Evolutionary conservation across 768 basidiomycete species (phyloP).

Genomic region (Termitomyces sp.): DNA sequence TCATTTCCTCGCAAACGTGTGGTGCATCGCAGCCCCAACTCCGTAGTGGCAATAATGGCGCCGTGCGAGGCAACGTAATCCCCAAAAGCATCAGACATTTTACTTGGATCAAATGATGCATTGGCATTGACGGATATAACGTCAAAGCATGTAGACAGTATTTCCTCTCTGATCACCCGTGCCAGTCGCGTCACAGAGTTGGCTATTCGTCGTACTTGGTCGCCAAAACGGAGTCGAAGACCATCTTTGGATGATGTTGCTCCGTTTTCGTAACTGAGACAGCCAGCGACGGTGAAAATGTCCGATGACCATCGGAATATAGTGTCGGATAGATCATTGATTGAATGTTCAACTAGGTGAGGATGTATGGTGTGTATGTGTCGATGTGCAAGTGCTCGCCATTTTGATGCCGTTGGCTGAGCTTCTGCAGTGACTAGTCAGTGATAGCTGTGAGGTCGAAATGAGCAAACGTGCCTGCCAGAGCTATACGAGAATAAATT

Average conservation of each 20-base stretch:
- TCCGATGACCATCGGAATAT: slow-evolving; percentile 72
- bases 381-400: slow-evolving; percentile 70
- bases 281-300: slow-evolving; percentile 63
- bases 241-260: slow-evolving; percentile 29
- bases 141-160: slow-evolving; percentile 76
- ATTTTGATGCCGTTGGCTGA: slow-evolving; percentile 74
- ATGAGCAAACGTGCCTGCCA: slow-evolving; percentile 37
- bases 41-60: slow-evolving; percentile 62
- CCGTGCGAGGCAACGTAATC: slow-evolving; percentile 50
- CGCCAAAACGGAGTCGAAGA: slow-evolving; percentile 44
- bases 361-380: slow-evolving; percentile 69
- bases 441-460: not conserved
- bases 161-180: slow-evolving; percentile 65
- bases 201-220: slow-evolving; percentile 65
- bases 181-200: slow-evolving; percentile 61
- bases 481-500: slow-evolving; percentile 56
- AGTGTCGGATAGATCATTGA: slow-evolving; percentile 70
- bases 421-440: slow-evolving; percentile 44
- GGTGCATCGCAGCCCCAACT: slow-evolving; percentile 66
- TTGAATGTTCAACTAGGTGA: slow-evolving; percentile 58
- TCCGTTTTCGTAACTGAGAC: slow-evolving; percentile 36
- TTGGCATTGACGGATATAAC: slow-evolving; percentile 59
- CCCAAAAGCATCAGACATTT: slow-evolving; percentile 47
- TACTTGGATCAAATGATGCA: slow-evolving; percentile 37
- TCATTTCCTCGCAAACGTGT: slow-evolving; percentile 39